Conservation (phyloP, 306 rosid species). For the Sicyos baderoa region DNA sequence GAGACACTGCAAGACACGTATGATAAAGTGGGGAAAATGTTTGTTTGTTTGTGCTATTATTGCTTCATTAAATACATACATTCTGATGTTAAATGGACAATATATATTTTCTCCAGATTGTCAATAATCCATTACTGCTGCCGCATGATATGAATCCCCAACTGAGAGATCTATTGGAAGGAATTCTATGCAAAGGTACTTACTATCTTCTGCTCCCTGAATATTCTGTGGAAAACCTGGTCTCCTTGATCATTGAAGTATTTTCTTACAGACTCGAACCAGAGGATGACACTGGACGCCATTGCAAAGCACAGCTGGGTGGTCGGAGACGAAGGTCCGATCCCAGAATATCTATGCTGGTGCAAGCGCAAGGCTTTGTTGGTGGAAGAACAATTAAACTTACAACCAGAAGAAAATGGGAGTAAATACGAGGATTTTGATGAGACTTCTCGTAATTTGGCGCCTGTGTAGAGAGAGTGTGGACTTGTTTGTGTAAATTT, state of each 20-base stretch:
- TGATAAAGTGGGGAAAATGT: slow-evolving; percentile 52
- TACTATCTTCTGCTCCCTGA: slow-evolving; percentile 5
- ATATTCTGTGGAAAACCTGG: not conserved
- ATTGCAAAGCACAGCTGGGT: slow-evolving; percentile 69
- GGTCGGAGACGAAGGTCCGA: slow-evolving; percentile 66
- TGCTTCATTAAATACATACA: not conserved
- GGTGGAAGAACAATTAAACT: slow-evolving; percentile 30
- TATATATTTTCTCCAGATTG: slow-evolving; percentile 54
- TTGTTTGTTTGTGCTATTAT: not conserved
- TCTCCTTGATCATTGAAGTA: not conserved
- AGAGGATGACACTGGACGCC: slow-evolving; percentile 56
- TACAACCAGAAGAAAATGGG: slow-evolving; percentile 21
- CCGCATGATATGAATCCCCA: slow-evolving; percentile 63
- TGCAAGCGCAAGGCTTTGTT: slow-evolving; percentile 50
- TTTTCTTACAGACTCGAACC: slow-evolving; percentile 48
- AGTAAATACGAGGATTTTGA: slow-evolving; percentile 26
- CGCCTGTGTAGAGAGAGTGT: slow-evolving; percentile 21
- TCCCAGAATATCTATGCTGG: slow-evolving; percentile 64
- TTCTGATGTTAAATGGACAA: not conserved
- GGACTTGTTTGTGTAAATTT: slow-evolving; percentile 35
- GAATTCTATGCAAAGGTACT: slow-evolving; percentile 84
- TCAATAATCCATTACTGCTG: slow-evolving; percentile 57
- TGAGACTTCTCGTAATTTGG: slow-evolving; percentile 27
- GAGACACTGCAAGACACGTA: slow-evolving; percentile 97
- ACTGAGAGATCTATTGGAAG: slow-evolving; percentile 62